A percentile compares a stretch with the other conserved stretches of the same genome.
phyloP scores from a whole-genome alignment of 2,329 filamentous ascomycete species.

The Mariannaea elegans region DNA sequence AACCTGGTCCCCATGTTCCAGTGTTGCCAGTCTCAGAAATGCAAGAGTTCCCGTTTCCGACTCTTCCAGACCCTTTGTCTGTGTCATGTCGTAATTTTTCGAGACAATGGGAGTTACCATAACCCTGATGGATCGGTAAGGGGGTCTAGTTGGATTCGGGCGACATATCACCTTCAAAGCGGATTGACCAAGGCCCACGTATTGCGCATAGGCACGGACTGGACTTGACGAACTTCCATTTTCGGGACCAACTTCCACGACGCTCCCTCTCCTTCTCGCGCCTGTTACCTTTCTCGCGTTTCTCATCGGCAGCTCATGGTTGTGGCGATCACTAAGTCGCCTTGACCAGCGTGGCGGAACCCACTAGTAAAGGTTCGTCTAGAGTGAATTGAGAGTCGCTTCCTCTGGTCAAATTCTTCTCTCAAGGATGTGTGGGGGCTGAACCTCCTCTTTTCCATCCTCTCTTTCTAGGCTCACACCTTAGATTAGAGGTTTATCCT shows the following conservation, averaged over 20 bases:
- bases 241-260: constrained; percentile 10
- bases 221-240: constrained; percentile 22
- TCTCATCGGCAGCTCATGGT: constrained; percentile 24
- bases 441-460: constrained; percentile 15
- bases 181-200: constrained; percentile 7
- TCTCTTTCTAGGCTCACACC: constrained; percentile 15
- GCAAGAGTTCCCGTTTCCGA: constrained; percentile 11
- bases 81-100: constrained; percentile 5
- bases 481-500: constrained; percentile 24
- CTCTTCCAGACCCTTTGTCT: constrained; percentile 16
- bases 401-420: constrained; percentile 10
- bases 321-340: constrained; percentile 12
- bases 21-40: neutral
- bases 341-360: constrained; percentile 25
- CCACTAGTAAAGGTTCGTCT: constrained; percentile 25
- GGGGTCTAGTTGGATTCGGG: constrained; percentile 14
- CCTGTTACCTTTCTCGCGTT: constrained; percentile 20
- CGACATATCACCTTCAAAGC: constrained; percentile 6
- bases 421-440: constrained; percentile 19
- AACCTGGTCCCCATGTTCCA: constrained; percentile 5
- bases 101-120: neutral
- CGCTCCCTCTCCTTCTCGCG: neutral
- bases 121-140: neutral
- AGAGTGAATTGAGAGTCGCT: constrained; percentile 6
- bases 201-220: constrained; percentile 1